Percentiles rank a stretch among this genome's conserved stretches.
These are phyloP conservation scores for Arctium minus DNA, from an alignment of 129 eudicot genomes.

Conservation along the genomic window DNA sequence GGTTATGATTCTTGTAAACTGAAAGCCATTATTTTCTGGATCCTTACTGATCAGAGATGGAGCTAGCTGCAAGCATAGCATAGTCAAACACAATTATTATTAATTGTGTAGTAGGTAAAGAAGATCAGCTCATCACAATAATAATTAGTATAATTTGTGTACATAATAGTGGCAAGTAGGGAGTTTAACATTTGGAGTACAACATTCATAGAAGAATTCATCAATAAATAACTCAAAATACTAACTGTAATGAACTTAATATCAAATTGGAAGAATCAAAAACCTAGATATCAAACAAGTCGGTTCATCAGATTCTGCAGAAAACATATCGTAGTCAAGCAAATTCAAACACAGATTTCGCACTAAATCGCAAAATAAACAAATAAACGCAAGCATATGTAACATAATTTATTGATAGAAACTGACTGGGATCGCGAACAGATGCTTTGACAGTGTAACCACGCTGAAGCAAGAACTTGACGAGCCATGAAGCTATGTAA, in stretches of 20 bases:
- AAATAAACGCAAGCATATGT: too few relatives aligned
- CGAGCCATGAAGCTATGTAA: slow-evolving; percentile 50
- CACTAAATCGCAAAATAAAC: not conserved
- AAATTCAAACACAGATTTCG: not conserved
- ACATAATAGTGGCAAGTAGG: not conserved
- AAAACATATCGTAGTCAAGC: not conserved
- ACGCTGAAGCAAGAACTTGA: slow-evolving; percentile 35
- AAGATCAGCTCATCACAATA: not conserved
- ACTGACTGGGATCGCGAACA: slow-evolving; percentile 41
- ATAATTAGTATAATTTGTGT: too few relatives aligned
- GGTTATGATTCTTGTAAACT: too few relatives aligned
- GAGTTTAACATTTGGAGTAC: not conserved
- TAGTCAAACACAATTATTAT: too few relatives aligned
- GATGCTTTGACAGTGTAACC: slow-evolving; percentile 51
- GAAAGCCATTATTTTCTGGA: too few relatives aligned
- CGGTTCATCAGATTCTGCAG: not conserved
- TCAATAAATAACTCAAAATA: not conserved
- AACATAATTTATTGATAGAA: not conserved
- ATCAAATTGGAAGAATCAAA: not conserved
- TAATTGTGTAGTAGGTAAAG: not conserved
- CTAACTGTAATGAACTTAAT: not conserved
- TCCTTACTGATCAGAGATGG: too few relatives aligned
- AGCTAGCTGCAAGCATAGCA: too few relatives aligned
- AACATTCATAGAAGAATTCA: not conserved
- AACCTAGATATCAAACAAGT: not conserved